Conservation (phyloP, 2,329 filamentous ascomycete species). For the Dactylellina sp. region DNA sequence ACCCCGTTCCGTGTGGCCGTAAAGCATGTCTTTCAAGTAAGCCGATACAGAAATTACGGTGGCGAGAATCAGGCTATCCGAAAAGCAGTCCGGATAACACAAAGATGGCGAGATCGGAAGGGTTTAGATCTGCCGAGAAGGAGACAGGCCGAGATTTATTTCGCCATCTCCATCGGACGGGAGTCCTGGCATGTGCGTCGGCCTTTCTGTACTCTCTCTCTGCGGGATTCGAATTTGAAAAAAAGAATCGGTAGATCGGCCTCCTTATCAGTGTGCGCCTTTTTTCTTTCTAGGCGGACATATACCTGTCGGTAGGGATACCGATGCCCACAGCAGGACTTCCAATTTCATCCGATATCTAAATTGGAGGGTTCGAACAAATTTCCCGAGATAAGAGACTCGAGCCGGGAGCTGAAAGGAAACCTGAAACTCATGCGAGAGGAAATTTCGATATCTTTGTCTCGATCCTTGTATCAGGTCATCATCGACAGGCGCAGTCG, state of each 20-base stretch:
- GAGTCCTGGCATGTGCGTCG: conserved; percentile 24
- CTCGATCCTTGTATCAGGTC: conserved; percentile 50
- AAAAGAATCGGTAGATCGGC: background rate
- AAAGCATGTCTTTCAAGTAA: conserved; percentile 9
- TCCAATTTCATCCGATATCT: conserved; percentile 56
- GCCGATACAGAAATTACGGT: conserved; percentile 20
- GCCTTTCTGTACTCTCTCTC: conserved; percentile 15
- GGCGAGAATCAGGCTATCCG: conserved; percentile 44
- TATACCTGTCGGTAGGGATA: conserved; percentile 2
- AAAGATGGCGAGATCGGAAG: conserved; percentile 38
- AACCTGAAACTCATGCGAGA: conserved; percentile 36
- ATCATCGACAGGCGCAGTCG: conserved; percentile 35
- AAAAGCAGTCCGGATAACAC: conserved; percentile 39
- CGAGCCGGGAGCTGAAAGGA: conserved; percentile 22
- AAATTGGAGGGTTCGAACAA: conserved; percentile 31
- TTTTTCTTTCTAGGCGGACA: conserved; percentile 14
- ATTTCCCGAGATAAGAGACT: conserved; percentile 56
- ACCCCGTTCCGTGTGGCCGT: conserved; percentile 46
- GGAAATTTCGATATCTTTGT: conserved; percentile 32
- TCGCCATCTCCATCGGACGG: conserved; percentile 17
- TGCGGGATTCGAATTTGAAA: conserved; percentile 7
- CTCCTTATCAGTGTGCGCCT: conserved; percentile 37
- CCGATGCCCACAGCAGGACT: conserved; percentile 11
- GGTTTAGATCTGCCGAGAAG: conserved; percentile 27
- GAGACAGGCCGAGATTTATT: conserved; percentile 16